phyloP scores from a whole-genome alignment of 768 basidiomycete genomes.

The Pisolithus albus region DNA sequence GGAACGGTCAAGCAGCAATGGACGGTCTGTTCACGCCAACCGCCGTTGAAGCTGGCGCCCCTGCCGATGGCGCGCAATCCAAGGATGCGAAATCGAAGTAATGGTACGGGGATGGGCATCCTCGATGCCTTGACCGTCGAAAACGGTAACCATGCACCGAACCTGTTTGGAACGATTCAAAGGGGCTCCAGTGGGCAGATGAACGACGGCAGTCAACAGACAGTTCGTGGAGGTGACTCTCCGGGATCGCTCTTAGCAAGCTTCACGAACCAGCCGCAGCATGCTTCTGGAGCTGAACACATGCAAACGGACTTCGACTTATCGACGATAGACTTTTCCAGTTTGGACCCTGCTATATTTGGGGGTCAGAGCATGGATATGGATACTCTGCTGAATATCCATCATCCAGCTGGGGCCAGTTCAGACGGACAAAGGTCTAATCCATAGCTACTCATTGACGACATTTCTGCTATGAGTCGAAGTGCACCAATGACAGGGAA shows the following conservation, averaged over 20 bases:
- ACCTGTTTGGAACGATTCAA: slow-evolving; percentile 19
- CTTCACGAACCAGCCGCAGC: slow-evolving; percentile 31
- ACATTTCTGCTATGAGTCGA: neutral
- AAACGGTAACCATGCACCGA: slow-evolving; percentile 10
- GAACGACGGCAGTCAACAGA: slow-evolving; percentile 5
- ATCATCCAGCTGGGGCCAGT: slow-evolving; percentile 15
- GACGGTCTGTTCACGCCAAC: slow-evolving; percentile 50
- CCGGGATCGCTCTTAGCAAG: slow-evolving; percentile 38
- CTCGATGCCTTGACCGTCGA: slow-evolving; percentile 29
- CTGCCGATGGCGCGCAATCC: slow-evolving; percentile 10
- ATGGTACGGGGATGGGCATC: slow-evolving; percentile 29
- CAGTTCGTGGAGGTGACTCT: slow-evolving; percentile 22
- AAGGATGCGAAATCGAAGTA: slow-evolving; percentile 13
- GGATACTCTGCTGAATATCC: slow-evolving; percentile 48
- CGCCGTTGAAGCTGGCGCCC: slow-evolving; percentile 17
- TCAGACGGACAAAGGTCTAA: slow-evolving; percentile 20
- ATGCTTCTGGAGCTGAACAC: slow-evolving; percentile 12
- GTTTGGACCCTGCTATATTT: slow-evolving; percentile 40
- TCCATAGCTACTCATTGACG: slow-evolving; percentile 5
- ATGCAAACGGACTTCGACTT: slow-evolving; percentile 40
- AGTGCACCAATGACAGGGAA: too few relatives aligned
- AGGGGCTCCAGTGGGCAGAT: slow-evolving; percentile 13
- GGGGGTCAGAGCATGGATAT: slow-evolving; percentile 38
- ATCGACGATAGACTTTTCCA: slow-evolving; percentile 39
- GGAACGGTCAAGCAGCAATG: slow-evolving; percentile 29